Evolutionary conservation across 2,329 filamentous ascomycete genomes (phyloP).

Genomic region (Aspergillus floridensis): DNA sequence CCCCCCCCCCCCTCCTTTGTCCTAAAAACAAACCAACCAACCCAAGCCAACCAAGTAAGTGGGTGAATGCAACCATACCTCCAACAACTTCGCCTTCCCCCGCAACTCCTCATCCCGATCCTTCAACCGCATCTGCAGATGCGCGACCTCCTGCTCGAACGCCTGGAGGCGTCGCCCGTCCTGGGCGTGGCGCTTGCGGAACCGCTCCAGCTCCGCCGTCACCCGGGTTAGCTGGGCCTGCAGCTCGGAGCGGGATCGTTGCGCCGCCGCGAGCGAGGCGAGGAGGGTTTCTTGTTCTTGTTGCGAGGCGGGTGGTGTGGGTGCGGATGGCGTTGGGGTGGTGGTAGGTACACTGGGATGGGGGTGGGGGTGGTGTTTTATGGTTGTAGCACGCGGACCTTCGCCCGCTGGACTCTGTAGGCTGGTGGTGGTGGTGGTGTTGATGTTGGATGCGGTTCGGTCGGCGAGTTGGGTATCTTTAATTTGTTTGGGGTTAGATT

Average conservation of each 20-base stretch:
- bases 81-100: slow-evolving; percentile 78
- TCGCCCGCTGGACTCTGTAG: slow-evolving; percentile 19
- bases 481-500: not conserved
- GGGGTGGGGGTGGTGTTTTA: slow-evolving; percentile 22
- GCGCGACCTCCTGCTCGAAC: slow-evolving; percentile 61
- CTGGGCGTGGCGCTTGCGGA: slow-evolving; percentile 60
- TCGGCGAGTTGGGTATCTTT: slow-evolving; percentile 66
- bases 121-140: slow-evolving; percentile 64
- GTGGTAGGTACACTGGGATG: slow-evolving; percentile 18
- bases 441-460: slow-evolving; percentile 60
- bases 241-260: slow-evolving; percentile 69
- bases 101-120: slow-evolving; percentile 83
- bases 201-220: slow-evolving; percentile 61
- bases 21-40: no score
- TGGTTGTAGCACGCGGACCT: slow-evolving; percentile 10
- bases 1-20: no score
- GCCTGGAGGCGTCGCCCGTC: slow-evolving; percentile 61
- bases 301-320: slow-evolving; percentile 20
- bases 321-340: slow-evolving; percentile 27
- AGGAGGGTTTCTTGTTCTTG: slow-evolving; percentile 28
- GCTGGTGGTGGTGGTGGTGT: slow-evolving; percentile 39
- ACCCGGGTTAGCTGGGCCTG: slow-evolving; percentile 62
- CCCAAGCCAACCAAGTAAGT: no score
- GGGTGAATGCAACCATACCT: slow-evolving; percentile 48
- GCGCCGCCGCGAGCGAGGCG: slow-evolving; percentile 70